phyloP scores from a whole-genome alignment of 768 basidiomycete species.

The Gelatoporia subvermispora region DNA sequence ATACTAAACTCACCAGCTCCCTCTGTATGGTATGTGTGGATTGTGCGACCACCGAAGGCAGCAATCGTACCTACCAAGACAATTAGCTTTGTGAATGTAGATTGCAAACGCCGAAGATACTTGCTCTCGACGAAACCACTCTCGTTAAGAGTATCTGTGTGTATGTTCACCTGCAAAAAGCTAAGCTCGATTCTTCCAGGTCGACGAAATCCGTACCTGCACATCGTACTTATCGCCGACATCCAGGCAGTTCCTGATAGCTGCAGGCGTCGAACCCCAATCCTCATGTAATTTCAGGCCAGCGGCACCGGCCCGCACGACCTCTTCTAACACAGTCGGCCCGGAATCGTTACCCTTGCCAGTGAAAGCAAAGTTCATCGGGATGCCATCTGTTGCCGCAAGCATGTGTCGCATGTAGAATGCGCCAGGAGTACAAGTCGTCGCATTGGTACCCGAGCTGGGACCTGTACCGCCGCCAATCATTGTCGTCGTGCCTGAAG shows the following conservation, averaged over 20 bases:
- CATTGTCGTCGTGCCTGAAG: conserved; percentile 85
- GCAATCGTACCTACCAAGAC: conserved; percentile 72
- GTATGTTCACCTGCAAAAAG: conserved; percentile 78
- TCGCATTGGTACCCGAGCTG: conserved; percentile 83
- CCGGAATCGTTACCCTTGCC: conserved; percentile 96
- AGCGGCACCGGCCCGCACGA: conserved; percentile 76
- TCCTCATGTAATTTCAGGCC: conserved; percentile 97
- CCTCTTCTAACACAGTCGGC: conserved; percentile 65
- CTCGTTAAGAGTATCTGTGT: conserved; percentile 96
- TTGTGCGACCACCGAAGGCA: conserved; percentile 86
- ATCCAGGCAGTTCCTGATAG: conserved; percentile 70
- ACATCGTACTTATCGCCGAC: conserved; percentile 91
- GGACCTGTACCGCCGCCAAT: conserved; percentile 97
- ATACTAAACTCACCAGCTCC: conserved; percentile 62
- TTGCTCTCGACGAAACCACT: conserved; percentile 93
- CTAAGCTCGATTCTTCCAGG: neutral
- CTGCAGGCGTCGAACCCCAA: conserved; percentile 89
- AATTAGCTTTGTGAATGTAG: conserved; percentile 6
- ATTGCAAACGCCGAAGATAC: conserved; percentile 15
- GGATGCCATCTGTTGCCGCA: conserved; percentile 81
- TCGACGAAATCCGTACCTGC: conserved; percentile 48
- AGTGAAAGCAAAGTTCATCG: conserved; percentile 93
- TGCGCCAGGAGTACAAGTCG: conserved; percentile 88
- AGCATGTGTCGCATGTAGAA: conserved; percentile 92
- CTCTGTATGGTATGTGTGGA: conserved; percentile 97